These are phyloP conservation scores for Akanthomyces lecanii DNA, from an alignment of 2,329 filamentous ascomycete genomes.

Conservation along the genomic window DNA sequence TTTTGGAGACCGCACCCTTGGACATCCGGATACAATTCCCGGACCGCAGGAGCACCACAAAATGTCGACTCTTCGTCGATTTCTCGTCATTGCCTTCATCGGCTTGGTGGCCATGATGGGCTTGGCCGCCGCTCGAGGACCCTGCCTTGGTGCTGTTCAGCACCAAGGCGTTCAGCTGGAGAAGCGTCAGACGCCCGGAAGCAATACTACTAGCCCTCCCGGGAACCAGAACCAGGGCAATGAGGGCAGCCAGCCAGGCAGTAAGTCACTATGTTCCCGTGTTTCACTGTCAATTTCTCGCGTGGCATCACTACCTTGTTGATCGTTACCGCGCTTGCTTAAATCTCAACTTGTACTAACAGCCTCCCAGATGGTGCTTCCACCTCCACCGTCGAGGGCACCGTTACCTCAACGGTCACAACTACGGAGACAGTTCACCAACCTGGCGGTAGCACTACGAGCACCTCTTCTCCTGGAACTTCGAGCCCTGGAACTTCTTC, in stretches of 20 bases:
- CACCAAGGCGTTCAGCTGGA: constrained; percentile 1
- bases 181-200: constrained; percentile 10
- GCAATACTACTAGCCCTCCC: constrained; percentile 11
- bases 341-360: not conserved
- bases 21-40: constrained; percentile 3
- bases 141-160: constrained; percentile 4
- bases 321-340: not conserved
- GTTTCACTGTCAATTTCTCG: not conserved
- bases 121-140: constrained; percentile 5
- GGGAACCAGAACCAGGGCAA: not conserved
- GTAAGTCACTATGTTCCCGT: not conserved
- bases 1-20: constrained; percentile 8
- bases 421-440: constrained; percentile 14
- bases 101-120: constrained; percentile 39
- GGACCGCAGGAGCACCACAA: constrained; percentile 8
- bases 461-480: not conserved
- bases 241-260: not conserved
- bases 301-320: not conserved
- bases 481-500: not conserved
- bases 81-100: constrained; percentile 24
- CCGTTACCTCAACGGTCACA: constrained; percentile 1
- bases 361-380: not conserved
- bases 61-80: constrained; percentile 12
- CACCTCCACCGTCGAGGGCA: not conserved
- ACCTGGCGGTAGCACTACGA: not conserved